Conservation (phyloP, 139 green algal genomes). For the Mesotaenium endlicherianum region DNA sequence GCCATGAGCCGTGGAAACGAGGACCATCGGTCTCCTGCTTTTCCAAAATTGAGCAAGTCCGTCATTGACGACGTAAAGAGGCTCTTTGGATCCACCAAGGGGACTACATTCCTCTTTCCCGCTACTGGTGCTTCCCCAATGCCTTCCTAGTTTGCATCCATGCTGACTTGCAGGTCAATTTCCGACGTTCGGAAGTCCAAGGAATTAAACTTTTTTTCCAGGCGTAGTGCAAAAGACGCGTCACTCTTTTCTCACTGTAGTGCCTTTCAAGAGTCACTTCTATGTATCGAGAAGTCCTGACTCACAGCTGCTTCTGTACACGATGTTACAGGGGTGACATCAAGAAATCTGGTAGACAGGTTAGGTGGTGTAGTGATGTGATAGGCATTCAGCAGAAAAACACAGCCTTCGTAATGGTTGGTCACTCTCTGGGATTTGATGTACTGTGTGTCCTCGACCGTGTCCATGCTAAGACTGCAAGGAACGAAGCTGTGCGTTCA, state of each 20-base stretch:
- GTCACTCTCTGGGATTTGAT: no score
- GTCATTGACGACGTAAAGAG: slow-evolving; percentile 81
- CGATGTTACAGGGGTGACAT: no score
- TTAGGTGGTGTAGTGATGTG: no score
- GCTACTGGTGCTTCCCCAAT: slow-evolving; percentile 48
- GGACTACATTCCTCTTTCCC: slow-evolving; percentile 90
- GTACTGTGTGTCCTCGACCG: no score
- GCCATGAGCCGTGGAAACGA: slow-evolving; percentile 77
- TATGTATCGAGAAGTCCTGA: neutral
- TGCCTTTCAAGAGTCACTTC: neutral
- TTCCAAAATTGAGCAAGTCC: slow-evolving; percentile 77
- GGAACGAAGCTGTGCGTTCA: no score
- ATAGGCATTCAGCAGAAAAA: no score
- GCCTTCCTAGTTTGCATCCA: neutral
- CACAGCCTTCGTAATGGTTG: no score
- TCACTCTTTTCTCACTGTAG: neutral
- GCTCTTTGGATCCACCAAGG: slow-evolving; percentile 79
- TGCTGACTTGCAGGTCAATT: neutral
- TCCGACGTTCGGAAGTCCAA: no score
- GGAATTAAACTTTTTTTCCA: slow-evolving; percentile 2
- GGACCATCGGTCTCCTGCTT: slow-evolving; percentile 94
- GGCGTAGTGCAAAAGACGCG: neutral
- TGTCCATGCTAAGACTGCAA: no score
- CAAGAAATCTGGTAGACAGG: no score
- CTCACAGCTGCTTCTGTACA: no score